Evolutionary conservation across 768 basidiomycete species (phyloP).

Genomic region (Tricholoma furcatifolium): DNA sequence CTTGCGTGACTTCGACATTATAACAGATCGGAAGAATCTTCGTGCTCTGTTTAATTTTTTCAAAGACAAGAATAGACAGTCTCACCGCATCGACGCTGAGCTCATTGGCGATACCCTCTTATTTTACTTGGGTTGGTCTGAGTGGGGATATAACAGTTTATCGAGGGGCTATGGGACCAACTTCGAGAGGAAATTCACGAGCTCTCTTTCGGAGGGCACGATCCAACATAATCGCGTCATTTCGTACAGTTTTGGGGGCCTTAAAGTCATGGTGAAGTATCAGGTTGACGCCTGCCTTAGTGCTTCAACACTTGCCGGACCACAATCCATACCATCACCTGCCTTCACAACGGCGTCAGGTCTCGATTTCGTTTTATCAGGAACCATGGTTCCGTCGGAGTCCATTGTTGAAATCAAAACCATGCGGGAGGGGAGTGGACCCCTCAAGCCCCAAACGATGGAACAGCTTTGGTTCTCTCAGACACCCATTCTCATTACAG

Average conservation of each 20-base stretch:
- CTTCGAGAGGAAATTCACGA: conserved; percentile 18
- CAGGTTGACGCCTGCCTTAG: conserved; percentile 28
- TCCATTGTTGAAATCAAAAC: conserved; percentile 20
- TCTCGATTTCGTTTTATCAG: conserved; percentile 9
- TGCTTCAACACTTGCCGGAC: neutral
- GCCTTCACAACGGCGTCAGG: conserved; percentile 9
- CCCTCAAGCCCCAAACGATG: conserved; percentile 5
- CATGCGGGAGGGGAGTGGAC: conserved; percentile 1
- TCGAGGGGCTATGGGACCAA: conserved; percentile 11
- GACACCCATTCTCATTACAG: conserved; percentile 18
- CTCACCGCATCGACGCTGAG: conserved; percentile 19
- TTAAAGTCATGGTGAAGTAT: conserved; percentile 29
- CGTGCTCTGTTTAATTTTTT: conserved; percentile 18
- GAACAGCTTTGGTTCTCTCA: conserved; percentile 22
- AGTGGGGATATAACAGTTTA: conserved; percentile 3
- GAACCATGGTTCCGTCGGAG: conserved; percentile 11
- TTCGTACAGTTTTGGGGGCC: conserved; percentile 18
- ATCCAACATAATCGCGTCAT: conserved; percentile 19
- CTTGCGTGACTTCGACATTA: conserved; percentile 14
- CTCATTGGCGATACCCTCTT: conserved; percentile 15
- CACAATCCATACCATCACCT: neutral
- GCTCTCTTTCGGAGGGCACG: conserved; percentile 9
- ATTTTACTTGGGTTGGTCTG: conserved; percentile 20
- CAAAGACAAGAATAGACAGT: neutral
- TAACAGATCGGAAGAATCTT: conserved; percentile 19